Evolutionary conservation across 192 early-diverging fungal species (phyloP).

Genomic region (Gigaspora rosea): DNA sequence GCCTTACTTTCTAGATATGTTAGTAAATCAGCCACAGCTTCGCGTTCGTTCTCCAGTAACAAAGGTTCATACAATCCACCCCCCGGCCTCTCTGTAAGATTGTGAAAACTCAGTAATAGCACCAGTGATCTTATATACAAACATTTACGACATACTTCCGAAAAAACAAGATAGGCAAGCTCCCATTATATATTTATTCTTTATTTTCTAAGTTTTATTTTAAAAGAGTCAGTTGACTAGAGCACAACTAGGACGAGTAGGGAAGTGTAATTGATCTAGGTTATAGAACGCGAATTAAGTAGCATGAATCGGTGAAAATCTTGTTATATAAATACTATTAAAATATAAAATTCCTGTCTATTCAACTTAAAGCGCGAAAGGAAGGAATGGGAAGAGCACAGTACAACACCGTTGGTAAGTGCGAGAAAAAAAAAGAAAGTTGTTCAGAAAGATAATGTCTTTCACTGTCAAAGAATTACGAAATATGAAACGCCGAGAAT

Average conservation of each 20-base stretch:
- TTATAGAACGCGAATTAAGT: too few species aligned
- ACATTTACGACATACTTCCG: conserved; percentile 18
- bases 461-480: not conserved
- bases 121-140: too few species aligned
- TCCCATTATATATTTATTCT: conserved; percentile 11
- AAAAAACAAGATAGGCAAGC: conserved; percentile 28
- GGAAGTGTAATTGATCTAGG: not conserved
- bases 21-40: conserved; percentile 66
- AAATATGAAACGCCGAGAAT: not conserved
- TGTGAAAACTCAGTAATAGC: not conserved
- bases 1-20: conserved; percentile 69
- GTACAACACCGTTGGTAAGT: not conserved
- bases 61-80: conserved; percentile 63
- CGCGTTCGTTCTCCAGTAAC: conserved; percentile 69
- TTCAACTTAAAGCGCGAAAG: not conserved
- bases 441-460: not conserved
- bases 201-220: not conserved
- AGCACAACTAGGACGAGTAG: not conserved
- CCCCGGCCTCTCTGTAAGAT: conserved; percentile 25
- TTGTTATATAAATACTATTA: too few species aligned
- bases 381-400: not conserved
- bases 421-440: not conserved
- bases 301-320: too few species aligned
- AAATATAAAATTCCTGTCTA: not conserved
- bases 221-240: not conserved